Evolutionary conservation across 1,139 yeast species (phyloP), one percentile per base, ranked within the genome.

Genomic region (Suzukiozyma palmioleophila): DNA sequence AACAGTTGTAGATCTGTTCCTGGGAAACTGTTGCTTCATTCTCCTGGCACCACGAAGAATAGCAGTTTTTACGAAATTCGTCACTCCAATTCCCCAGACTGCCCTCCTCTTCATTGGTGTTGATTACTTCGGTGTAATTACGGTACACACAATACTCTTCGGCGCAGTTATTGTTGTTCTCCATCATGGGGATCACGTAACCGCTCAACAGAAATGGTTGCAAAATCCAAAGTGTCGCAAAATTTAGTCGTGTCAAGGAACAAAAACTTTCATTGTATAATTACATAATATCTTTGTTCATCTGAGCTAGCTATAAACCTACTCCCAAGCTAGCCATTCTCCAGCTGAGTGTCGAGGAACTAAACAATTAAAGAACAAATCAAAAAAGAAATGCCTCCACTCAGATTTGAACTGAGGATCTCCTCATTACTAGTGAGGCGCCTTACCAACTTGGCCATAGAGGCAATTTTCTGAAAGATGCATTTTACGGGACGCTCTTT

Each of bases 41-140:
- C 25, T 59, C 63, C n/a, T 35, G 16, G 43, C 69, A 62, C 74
- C 73, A 68, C 1, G 69, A 55, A 4, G 60, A 55, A 44, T 57
- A 60, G 30, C 41, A 18, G 12, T 14, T 32, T 18, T 18, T 8
- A 14, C 10, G 11, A 29, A 8, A 12, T 8, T 29, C 21, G n/a
- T 12, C 15, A 14, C 32, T 12, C 12, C 7, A 14, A 8, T 29
- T 14, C 7, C 14, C 34, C 8, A 26, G 29, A 6, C 9, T 8
- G 7, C 8, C n/a, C 12, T 26, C 29, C n/a, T 26, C 12, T 6
- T 8, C 29, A n/a, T 13, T n/a, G 8, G 26, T 32, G 14, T 32
- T 18, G 8, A 32, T 32, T 10, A 32, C 6, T 5, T 15, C 11
- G 6, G 8, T 5, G 14, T 32, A 18, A 25, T 10, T 22, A 10